Percentiles rank a stretch among this genome's conserved stretches.
phyloP scores from a whole-genome alignment of 176 grass and related monocot species.

The Triticum dicoccoides region DNA sequence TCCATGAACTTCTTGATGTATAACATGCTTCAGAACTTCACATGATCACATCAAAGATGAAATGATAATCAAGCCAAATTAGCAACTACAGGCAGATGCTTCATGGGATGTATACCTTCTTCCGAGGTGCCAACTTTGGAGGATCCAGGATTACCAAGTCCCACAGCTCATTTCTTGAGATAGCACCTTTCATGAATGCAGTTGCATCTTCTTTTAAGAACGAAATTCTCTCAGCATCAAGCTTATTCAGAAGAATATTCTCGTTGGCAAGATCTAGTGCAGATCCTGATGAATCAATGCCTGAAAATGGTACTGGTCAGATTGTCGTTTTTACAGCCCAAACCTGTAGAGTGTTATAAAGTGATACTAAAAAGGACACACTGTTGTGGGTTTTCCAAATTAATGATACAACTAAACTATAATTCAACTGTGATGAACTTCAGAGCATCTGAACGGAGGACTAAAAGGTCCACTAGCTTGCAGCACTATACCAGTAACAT shows the following conservation, averaged over 20 bases:
- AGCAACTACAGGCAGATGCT: background rate
- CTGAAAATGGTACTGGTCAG: constrained; percentile 50
- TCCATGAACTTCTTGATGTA: background rate
- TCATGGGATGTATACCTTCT: constrained; percentile 55
- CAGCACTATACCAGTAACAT: constrained; percentile 84
- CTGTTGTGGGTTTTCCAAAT: constrained; percentile 7
- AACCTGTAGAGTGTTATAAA: constrained; percentile 17
- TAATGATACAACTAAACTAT: background rate
- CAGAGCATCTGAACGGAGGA: constrained; percentile 18
- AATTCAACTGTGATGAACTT: constrained; percentile 3
- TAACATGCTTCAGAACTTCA: background rate
- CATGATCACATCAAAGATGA: background rate
- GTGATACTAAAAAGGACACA: background rate
- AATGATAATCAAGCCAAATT: constrained; percentile 5
- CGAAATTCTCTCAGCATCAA: constrained; percentile 51
- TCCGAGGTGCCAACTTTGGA: constrained; percentile 89
- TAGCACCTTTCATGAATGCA: constrained; percentile 80
- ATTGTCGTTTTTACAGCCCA: background rate
- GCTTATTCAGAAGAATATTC: constrained; percentile 76
- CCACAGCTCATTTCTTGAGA: constrained; percentile 72
- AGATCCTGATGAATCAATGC: constrained; percentile 83
- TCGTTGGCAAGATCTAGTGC: constrained; percentile 87
- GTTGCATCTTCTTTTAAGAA: constrained; percentile 86
- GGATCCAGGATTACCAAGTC: constrained; percentile 91
- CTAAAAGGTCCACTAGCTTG: constrained; percentile 39